These are phyloP conservation scores for Candida schatavii DNA, from an alignment of 805 yeast genomes.

Conservation along the genomic window DNA sequence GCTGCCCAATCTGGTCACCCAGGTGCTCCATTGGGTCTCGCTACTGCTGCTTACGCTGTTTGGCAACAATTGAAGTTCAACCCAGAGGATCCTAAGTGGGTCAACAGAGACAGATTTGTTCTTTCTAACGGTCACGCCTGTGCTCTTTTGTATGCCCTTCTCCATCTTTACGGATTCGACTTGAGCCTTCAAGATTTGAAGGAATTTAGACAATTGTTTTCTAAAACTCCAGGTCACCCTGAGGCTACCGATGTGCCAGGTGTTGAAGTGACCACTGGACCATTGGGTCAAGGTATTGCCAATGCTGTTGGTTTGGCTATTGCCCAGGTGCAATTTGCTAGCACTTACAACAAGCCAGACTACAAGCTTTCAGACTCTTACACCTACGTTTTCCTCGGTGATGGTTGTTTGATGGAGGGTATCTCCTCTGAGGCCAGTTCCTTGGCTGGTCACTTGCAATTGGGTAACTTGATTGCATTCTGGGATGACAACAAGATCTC, in stretches of 20 bases:
- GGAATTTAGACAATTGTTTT: conserved; percentile 82
- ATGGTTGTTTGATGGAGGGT: conserved; percentile 98
- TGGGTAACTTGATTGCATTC: conserved; percentile 89
- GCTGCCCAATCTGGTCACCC: conserved; percentile 97
- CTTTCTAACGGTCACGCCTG: conserved; percentile 96
- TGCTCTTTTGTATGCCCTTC: conserved; percentile 79
- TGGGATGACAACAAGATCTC: conserved; percentile 97
- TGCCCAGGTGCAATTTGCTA: conserved; percentile 90
- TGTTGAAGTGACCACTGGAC: conserved; percentile 97
- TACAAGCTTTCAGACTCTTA: conserved; percentile 67
- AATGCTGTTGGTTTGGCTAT: conserved; percentile 96
- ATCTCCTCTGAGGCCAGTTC: conserved; percentile 92
- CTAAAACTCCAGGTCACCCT: conserved; percentile 98
- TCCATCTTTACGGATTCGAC: conserved; percentile 84
- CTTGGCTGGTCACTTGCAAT: conserved; percentile 92
- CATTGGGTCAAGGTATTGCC: conserved; percentile 96
- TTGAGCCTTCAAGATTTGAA: conserved; percentile 81
- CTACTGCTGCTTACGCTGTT: conserved; percentile 89
- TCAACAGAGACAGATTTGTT: conserved; percentile 93
- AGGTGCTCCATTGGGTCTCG: conserved; percentile 98
- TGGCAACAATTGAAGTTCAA: conserved; percentile 80
- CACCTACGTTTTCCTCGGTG: conserved; percentile 86
- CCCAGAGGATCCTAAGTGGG: conserved; percentile 90
- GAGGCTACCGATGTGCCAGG: conserved; percentile 83
- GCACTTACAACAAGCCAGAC: conserved; percentile 89